A percentile compares a stretch with the other conserved stretches of the same genome.
These are phyloP conservation scores for Ceratobasidium papillatum DNA, from an alignment of 1,284 basidiomycete genomes.

Conservation along the genomic window DNA sequence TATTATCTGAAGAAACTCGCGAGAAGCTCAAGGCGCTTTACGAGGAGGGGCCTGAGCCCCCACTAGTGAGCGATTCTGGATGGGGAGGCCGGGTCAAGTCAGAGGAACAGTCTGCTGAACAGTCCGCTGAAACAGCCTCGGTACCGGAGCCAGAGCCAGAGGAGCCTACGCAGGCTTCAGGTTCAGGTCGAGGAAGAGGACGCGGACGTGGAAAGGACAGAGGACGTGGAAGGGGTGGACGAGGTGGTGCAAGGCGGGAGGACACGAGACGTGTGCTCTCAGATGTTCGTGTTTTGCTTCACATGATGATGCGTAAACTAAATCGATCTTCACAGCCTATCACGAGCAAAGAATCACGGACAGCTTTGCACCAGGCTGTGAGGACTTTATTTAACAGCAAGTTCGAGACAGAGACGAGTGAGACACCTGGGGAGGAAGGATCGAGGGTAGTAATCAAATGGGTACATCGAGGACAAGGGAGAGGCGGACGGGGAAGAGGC, in stretches of 20 bases:
- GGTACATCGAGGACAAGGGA: constrained; percentile 59
- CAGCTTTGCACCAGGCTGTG: constrained; percentile 81
- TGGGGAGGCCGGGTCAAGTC: constrained; percentile 64
- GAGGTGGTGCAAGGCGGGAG: constrained; percentile 52
- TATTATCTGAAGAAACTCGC: constrained; percentile 70
- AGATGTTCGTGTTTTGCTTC: constrained; percentile 61
- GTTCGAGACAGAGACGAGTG: constrained; percentile 81
- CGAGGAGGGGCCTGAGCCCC: constrained; percentile 77
- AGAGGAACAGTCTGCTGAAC: constrained; percentile 46
- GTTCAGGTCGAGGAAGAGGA: constrained; percentile 50
- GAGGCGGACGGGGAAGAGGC: constrained; percentile 54
- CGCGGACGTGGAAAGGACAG: constrained; percentile 55
- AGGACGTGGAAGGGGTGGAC: constrained; percentile 56
- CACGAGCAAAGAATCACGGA: constrained; percentile 79
- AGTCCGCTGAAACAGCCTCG: constrained; percentile 45
- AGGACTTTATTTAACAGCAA: constrained; percentile 84
- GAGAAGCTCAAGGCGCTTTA: constrained; percentile 73
- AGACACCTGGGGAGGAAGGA: constrained; percentile 61
- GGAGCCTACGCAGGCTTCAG: constrained; percentile 44
- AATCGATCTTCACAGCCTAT: constrained; percentile 69
- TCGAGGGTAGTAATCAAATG: constrained; percentile 78
- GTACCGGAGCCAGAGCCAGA: constrained; percentile 46
- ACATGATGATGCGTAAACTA: background rate
- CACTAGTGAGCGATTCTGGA: constrained; percentile 66
- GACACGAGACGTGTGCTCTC: constrained; percentile 81